Base-by-base conservation (phyloP, 2,329 filamentous ascomycete genomes). In the Erysiphe neolycopersici region DNA sequence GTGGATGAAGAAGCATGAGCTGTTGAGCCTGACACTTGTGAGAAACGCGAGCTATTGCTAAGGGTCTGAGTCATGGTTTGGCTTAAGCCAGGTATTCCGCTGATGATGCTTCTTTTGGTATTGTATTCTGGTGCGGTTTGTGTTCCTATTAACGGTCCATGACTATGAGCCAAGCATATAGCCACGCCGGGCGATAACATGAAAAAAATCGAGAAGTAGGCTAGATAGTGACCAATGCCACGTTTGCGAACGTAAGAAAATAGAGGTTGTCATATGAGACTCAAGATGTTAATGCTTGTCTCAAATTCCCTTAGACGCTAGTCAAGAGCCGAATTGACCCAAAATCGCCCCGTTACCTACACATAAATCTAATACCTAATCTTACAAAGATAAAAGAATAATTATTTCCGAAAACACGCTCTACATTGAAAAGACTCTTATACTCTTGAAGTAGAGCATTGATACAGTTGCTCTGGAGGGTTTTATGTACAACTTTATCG, bases 21-120 rank as follows among this genome's bases (percentile, higher is more conserved):
- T 30, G 71, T 73, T 47, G 71, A 66, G 59, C 70, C 70, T 45
- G 73, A 73, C 48, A 76, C 62, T 61, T 75, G 71, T 59, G 71
- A 76, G 47, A 64, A 64, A 55, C 72, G 65, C 49, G 66, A 54
- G 35, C 48, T 52, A 44, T 56, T 52, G 51, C 53, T 56, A 53
- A 57, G 56, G 11, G 53, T 56, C 44, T 55, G 53, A 49, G 52
- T 56, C 54, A 56, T 56, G 14, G 53, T 55, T 33, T 54, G 52
- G 38, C 48, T 48, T 42, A 56, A 44, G 18, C 51, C 51, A 44
- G 49, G 35, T 39, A 50, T 40, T 19, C 45, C 45, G 46, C 47
- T 48, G 45, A 45, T 42, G 44, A 47, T 43, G 44, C 42, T 49
- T 46, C 49, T 49, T 26, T 38, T 37, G 19, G 49, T 46, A 17